Conservation (phyloP, 371 early-diverging fungal genomes). For the Mortierella sp. region DNA sequence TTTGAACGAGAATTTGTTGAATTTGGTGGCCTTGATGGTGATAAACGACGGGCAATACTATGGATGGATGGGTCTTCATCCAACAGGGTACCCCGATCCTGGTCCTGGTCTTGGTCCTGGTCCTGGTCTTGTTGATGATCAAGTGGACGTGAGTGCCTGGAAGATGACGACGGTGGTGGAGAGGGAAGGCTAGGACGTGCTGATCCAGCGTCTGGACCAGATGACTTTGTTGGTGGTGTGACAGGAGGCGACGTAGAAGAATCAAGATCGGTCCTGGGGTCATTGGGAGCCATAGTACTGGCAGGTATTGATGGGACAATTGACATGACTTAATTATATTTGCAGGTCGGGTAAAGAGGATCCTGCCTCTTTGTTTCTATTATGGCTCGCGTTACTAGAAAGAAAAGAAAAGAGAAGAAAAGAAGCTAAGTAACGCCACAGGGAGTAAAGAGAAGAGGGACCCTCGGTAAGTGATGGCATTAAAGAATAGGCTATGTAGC, state of each 20-base stretch:
- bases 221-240: slow-evolving; percentile 37
- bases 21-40: not conserved
- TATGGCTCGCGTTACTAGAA: not conserved
- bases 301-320: slow-evolving; percentile 23
- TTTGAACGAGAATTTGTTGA: not conserved
- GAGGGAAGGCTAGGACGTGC: slow-evolving; percentile 31
- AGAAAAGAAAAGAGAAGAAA: slow-evolving; percentile 2
- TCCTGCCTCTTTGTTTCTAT: slow-evolving; percentile 18
- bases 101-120: slow-evolving; percentile 6
- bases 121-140: slow-evolving; percentile 18
- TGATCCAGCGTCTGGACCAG: slow-evolving; percentile 23
- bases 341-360: slow-evolving; percentile 6
- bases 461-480: not conserved
- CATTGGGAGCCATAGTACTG: slow-evolving; percentile 16
- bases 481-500: not conserved
- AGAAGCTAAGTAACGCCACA: not conserved
- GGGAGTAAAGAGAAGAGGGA: not conserved
- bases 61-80: not conserved
- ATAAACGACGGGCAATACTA: slow-evolving; percentile 20
- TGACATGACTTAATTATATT: slow-evolving; percentile 11
- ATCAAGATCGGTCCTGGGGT: slow-evolving; percentile 1
- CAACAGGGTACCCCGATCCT: not conserved
- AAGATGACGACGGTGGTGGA: slow-evolving; percentile 43
- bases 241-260: slow-evolving; percentile 30
- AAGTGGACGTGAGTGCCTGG: slow-evolving; percentile 13